These are phyloP conservation scores for Phylloporus scabripes DNA, from an alignment of 768 basidiomycete species.

Conservation along the genomic window DNA sequence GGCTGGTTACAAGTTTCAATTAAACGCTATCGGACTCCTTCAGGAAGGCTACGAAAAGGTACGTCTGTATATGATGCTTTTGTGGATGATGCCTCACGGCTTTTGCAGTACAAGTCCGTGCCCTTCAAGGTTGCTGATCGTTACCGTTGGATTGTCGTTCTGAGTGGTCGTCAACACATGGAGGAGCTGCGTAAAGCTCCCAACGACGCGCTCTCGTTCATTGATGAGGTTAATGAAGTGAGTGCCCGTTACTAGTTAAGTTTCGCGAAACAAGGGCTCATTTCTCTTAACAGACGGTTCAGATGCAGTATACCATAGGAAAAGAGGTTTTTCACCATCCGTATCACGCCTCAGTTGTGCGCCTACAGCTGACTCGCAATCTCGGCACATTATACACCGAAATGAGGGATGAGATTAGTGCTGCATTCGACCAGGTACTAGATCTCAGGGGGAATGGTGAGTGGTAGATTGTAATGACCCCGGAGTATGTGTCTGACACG, in stretches of 20 bases:
- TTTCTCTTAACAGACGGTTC: slow-evolving; percentile 28
- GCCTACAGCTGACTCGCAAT: slow-evolving; percentile 35
- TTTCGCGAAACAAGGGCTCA: not conserved
- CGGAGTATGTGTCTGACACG: not conserved
- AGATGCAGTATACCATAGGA: slow-evolving; percentile 37
- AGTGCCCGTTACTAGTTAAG: not conserved
- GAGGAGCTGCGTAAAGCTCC: slow-evolving; percentile 40
- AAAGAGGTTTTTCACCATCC: slow-evolving; percentile 23
- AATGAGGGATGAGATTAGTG: slow-evolving; percentile 29
- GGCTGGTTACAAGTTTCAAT: slow-evolving; percentile 15
- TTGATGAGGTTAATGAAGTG: slow-evolving; percentile 34
- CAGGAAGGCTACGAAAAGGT: slow-evolving; percentile 33
- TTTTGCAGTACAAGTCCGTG: slow-evolving; percentile 22
- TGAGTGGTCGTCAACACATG: slow-evolving; percentile 27
- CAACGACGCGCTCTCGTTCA: slow-evolving; percentile 35
- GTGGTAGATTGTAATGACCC: not conserved
- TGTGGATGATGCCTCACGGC: not conserved
- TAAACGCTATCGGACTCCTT: slow-evolving; percentile 19
- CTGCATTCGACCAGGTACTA: slow-evolving; percentile 38
- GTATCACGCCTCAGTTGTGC: slow-evolving; percentile 31
- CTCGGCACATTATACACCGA: slow-evolving; percentile 31
- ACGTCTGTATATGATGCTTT: not conserved
- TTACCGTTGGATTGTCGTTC: slow-evolving; percentile 37
- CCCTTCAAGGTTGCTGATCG: slow-evolving; percentile 30
- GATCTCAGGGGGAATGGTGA: slow-evolving; percentile 15